phyloP scores from a whole-genome alignment of 1,139 yeast genomes.

The Torulaspora globosa region DNA sequence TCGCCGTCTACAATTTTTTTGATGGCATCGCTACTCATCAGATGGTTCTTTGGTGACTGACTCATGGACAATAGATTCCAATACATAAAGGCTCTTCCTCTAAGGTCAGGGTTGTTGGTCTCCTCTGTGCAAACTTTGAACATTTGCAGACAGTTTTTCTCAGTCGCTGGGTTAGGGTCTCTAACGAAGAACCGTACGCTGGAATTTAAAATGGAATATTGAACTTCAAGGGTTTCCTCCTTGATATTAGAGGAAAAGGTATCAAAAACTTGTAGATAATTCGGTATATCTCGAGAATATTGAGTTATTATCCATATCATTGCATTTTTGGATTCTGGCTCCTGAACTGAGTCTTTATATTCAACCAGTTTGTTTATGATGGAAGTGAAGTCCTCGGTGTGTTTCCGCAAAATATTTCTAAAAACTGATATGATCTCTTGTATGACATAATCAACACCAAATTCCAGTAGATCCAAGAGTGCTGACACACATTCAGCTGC shows the following conservation, averaged over 20 bases:
- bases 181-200: constrained; percentile 63
- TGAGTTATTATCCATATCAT: constrained; percentile 84
- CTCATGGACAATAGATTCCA: constrained; percentile 69
- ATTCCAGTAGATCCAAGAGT: constrained; percentile 55
- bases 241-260: constrained; percentile 36
- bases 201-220: constrained; percentile 69
- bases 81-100: constrained; percentile 82
- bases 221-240: constrained; percentile 59
- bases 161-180: constrained; percentile 51
- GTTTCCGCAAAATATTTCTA: constrained; percentile 71
- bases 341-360: constrained; percentile 51
- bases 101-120: constrained; percentile 70
- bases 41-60: constrained; percentile 13
- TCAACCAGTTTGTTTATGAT: constrained; percentile 33
- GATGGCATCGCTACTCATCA: constrained; percentile 22
- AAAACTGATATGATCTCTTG: constrained; percentile 78
- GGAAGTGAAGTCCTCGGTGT: constrained; percentile 51
- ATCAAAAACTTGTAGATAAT: constrained; percentile 26
- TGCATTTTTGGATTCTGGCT: constrained; percentile 75
- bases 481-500: constrained; percentile 64
- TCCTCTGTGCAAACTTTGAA: constrained; percentile 74
- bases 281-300: constrained; percentile 43
- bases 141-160: constrained; percentile 53
- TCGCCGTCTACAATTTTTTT: constrained; percentile 56
- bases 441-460: constrained; percentile 68